These are phyloP conservation scores for Cryphonectria carpinicola DNA, from an alignment of 2,329 filamentous ascomycete species.

Conservation along the genomic window DNA sequence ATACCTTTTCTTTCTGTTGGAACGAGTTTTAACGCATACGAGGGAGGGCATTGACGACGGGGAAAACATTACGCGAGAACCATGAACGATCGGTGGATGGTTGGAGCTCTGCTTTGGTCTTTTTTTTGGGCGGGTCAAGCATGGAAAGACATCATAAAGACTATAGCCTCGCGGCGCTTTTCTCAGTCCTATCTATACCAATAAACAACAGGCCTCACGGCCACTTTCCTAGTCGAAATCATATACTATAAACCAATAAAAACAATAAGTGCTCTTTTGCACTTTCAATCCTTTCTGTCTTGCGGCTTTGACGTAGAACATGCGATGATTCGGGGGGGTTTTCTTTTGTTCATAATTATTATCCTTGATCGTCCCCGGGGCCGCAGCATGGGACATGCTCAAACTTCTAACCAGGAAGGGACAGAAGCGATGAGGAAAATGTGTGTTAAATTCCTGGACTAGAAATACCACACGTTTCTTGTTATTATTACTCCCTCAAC, in stretches of 20 bases:
- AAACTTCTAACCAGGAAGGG: background rate
- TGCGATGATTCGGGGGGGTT: background rate
- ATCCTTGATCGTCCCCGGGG: background rate
- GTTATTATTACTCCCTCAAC: background rate
- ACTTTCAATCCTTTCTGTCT: background rate
- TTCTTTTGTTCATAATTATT: background rate
- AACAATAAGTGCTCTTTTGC: background rate
- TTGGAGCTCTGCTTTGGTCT: background rate
- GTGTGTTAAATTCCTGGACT: background rate
- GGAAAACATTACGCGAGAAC: background rate
- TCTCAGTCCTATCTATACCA: background rate
- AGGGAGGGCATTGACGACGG: background rate
- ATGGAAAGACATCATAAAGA: background rate
- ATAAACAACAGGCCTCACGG: background rate
- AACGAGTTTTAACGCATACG: background rate
- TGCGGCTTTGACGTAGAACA: background rate
- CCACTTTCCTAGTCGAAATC: background rate
- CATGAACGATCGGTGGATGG: background rate
- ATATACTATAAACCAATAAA: constrained; percentile 4
- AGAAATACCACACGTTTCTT: background rate
- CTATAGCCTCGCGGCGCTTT: constrained; percentile 2
- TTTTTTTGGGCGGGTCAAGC: background rate
- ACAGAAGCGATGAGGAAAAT: background rate
- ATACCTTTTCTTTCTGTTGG: background rate
- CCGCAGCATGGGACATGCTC: background rate